Percentiles rank a stretch among this genome's conserved stretches.
phyloP scores from a whole-genome alignment of 176 grass and related monocot genomes.

The Ananas comosus region DNA sequence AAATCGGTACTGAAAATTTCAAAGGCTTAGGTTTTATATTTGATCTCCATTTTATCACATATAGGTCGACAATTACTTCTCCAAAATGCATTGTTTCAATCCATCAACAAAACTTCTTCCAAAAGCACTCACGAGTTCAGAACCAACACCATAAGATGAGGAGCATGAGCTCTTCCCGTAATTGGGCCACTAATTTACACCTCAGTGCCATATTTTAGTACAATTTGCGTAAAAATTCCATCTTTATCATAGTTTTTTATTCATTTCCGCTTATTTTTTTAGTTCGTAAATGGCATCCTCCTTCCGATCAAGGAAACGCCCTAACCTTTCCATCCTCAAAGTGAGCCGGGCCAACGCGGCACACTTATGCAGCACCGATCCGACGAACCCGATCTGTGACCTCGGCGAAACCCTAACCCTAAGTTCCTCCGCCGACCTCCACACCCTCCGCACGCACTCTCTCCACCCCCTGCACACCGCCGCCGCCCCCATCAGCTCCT shows the following conservation, averaged over 20 bases:
- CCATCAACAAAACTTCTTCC: neutral
- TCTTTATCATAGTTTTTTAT: neutral
- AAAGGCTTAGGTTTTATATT: neutral
- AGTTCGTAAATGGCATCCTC: neutral
- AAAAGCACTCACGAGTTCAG: neutral
- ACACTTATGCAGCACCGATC: slow-evolving; percentile 50
- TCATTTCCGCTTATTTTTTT: neutral
- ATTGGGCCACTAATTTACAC: neutral
- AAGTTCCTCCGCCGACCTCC: slow-evolving; percentile 51
- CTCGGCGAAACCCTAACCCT: slow-evolving; percentile 32
- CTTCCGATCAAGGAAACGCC: slow-evolving; percentile 3
- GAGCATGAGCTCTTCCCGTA: neutral
- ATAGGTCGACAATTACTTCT: neutral
- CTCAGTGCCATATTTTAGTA: neutral
- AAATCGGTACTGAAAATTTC: no score
- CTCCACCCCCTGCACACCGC: slow-evolving; percentile 58
- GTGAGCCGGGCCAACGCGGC: slow-evolving; percentile 35
- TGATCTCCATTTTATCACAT: neutral
- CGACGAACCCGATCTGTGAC: slow-evolving; percentile 33
- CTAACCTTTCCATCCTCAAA: slow-evolving; percentile 80
- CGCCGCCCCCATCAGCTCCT: slow-evolving; percentile 36
- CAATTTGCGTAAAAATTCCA: neutral
- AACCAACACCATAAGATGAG: neutral
- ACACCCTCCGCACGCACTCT: slow-evolving; percentile 47
- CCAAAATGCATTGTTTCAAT: neutral